Percentiles rank a stretch among this genome's conserved stretches.
Evolutionary conservation across 1,284 basidiomycete species (phyloP).

Genomic region (Waitea zeae): DNA sequence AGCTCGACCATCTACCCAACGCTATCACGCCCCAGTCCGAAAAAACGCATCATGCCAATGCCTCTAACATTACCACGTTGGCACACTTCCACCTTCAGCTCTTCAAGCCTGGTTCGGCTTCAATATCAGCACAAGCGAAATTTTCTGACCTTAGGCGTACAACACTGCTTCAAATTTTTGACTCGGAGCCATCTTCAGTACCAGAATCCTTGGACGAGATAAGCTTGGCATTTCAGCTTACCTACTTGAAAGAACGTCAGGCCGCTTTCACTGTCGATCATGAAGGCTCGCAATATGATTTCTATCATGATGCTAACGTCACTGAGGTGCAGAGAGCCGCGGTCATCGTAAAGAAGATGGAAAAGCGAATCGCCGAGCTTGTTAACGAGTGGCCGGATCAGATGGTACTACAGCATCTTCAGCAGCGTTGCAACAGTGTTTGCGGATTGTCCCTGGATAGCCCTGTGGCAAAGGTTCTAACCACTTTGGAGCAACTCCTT

Average conservation of each 20-base stretch:
- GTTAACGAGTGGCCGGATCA: slow-evolving; percentile 90
- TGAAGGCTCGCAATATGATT: no score
- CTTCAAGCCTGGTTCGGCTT: no score
- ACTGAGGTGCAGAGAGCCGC: slow-evolving; percentile 49
- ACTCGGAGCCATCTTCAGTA: slow-evolving; percentile 12
- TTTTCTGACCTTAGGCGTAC: no score
- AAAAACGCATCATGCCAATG: no score
- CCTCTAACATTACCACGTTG: no score
- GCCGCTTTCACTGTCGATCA: not conserved
- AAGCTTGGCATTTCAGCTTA: no score
- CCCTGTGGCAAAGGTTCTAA: slow-evolving; percentile 73
- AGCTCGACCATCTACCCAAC: no score
- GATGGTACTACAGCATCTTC: slow-evolving; percentile 83
- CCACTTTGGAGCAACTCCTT: slow-evolving; percentile 77
- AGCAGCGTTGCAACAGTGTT: slow-evolving; percentile 58
- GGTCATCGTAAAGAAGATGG: slow-evolving; percentile 31
- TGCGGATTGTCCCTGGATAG: slow-evolving; percentile 48
- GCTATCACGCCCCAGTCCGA: no score
- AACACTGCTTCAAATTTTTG: no score
- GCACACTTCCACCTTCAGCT: no score
- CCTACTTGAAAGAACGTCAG: not conserved
- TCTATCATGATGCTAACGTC: slow-evolving; percentile 67
- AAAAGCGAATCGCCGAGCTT: slow-evolving; percentile 34
- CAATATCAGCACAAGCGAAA: no score
- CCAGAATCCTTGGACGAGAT: no score